Evolutionary conservation across 768 basidiomycete genomes (phyloP).

Genomic region (Steccherinum ochraceum): DNA sequence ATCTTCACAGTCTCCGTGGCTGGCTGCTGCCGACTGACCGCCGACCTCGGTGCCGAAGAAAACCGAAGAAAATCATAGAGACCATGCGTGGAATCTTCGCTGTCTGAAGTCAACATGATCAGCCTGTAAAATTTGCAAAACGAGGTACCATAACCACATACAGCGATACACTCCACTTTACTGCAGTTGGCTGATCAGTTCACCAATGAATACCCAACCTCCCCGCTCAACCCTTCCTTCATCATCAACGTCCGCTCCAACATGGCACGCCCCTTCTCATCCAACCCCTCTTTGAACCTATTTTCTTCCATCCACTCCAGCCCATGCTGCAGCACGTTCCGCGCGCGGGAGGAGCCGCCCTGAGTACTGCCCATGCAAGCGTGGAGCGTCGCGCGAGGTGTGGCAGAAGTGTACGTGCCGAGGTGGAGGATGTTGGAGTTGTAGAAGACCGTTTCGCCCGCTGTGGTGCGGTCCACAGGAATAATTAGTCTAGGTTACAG

Average conservation of each 20-base stretch:
- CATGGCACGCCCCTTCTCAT: slow-evolving; percentile 45
- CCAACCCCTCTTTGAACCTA: slow-evolving; percentile 39
- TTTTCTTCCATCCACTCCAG: slow-evolving; percentile 61
- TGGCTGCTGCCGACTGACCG: too few relatives aligned
- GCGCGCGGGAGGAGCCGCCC: slow-evolving; percentile 56
- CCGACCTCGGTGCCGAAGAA: too few relatives aligned
- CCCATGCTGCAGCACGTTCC: slow-evolving; percentile 73
- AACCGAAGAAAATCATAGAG: too few relatives aligned
- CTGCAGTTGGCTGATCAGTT: too few relatives aligned
- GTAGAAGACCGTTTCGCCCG: slow-evolving; percentile 76
- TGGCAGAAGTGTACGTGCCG: slow-evolving; percentile 48
- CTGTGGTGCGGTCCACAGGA: slow-evolving; percentile 24
- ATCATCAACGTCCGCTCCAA: slow-evolving; percentile 50
- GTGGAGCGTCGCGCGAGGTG: slow-evolving; percentile 60
- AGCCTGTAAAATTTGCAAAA: too few relatives aligned
- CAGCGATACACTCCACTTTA: too few relatives aligned
- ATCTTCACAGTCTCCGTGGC: too few relatives aligned
- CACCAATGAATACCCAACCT: slow-evolving; percentile 51
- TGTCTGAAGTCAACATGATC: too few relatives aligned
- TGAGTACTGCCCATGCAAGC: slow-evolving; percentile 58
- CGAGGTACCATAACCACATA: too few relatives aligned
- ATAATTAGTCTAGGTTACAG: background rate
- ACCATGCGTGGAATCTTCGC: too few relatives aligned
- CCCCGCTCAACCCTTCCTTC: slow-evolving; percentile 33
- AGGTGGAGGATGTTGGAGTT: slow-evolving; percentile 77